Conservation (phyloP, 1,284 basidiomycete species). For the Caloboletus firmus region DNA sequence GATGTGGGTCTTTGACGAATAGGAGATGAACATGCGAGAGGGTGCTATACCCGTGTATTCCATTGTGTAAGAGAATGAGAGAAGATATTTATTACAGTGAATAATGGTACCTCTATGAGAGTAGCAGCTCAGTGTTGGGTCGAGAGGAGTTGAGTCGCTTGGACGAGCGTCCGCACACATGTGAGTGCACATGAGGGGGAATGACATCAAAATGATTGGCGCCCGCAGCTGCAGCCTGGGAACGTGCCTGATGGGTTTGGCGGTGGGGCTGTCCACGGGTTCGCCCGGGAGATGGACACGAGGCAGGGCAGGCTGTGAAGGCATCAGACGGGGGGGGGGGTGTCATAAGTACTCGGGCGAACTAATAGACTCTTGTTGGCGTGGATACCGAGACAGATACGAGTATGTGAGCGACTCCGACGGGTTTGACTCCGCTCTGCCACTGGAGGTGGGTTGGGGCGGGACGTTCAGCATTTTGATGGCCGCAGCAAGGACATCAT, state of each 20-base stretch:
- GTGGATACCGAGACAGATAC: background rate
- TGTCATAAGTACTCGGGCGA: background rate
- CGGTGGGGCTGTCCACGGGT: background rate
- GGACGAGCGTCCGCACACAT: background rate
- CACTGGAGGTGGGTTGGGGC: background rate
- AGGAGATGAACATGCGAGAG: background rate
- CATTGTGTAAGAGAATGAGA: background rate
- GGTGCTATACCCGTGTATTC: background rate
- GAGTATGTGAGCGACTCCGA: background rate
- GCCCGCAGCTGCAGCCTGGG: slow-evolving; percentile 16
- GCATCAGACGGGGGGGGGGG: background rate
- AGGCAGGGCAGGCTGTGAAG: slow-evolving; percentile 4
- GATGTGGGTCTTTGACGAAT: background rate
- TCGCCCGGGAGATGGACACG: slow-evolving; percentile 1
- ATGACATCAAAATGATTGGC: slow-evolving; percentile 22
- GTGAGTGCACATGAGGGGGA: background rate
- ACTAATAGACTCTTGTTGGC: background rate
- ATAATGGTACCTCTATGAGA: background rate
- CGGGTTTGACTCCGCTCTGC: background rate
- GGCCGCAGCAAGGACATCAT: background rate
- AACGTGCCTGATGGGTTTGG: slow-evolving; percentile 1
- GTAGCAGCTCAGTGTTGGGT: background rate
- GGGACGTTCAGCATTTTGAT: background rate
- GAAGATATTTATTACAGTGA: background rate
- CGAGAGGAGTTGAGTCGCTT: background rate